Percentiles rank a stretch among this genome's conserved stretches.
Conservation (phyloP, 2,329 filamentous ascomycete species). For the Colletotrichum tamarilloi region DNA sequence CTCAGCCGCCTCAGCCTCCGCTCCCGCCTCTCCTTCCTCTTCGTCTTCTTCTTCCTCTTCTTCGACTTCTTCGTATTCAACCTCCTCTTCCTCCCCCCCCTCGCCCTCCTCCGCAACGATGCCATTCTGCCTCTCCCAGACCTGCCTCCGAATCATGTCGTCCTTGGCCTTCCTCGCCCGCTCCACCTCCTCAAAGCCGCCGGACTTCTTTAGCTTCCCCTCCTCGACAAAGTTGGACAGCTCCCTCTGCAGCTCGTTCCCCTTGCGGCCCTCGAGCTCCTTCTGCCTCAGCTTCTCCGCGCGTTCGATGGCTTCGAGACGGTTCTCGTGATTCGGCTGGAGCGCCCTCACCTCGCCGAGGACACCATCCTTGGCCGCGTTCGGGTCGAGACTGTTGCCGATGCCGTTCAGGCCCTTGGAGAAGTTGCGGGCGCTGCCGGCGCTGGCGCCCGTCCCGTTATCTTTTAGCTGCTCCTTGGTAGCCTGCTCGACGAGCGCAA, state of each 20-base stretch:
- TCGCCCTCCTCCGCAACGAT: slow-evolving; percentile 53
- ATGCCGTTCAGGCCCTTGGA: slow-evolving; percentile 64
- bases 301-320: slow-evolving; percentile 96
- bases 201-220: slow-evolving; percentile 94
- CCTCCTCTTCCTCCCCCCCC: slow-evolving; percentile 38
- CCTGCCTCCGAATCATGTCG: slow-evolving; percentile 85
- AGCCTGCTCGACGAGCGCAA: slow-evolving; percentile 94
- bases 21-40: background rate
- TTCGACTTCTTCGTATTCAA: slow-evolving; percentile 34
- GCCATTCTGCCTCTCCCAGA: slow-evolving; percentile 75
- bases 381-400: slow-evolving; percentile 71
- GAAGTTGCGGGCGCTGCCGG: slow-evolving; percentile 65
- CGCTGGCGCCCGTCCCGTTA: slow-evolving; percentile 62
- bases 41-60: slow-evolving; percentile 28
- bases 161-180: slow-evolving; percentile 86
- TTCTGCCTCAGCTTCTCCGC: slow-evolving; percentile 92
- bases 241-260: slow-evolving; percentile 85
- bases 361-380: slow-evolving; percentile 88
- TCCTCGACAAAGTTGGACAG: slow-evolving; percentile 87
- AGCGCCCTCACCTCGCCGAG: slow-evolving; percentile 93
- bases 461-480: slow-evolving; percentile 98
- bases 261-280: slow-evolving; percentile 82
- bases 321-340: slow-evolving; percentile 92
- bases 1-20: slow-evolving; percentile 1
- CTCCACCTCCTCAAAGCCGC: slow-evolving; percentile 94